Evolutionary conservation across 345 rosid genomes (phyloP).

Genomic region (Triadica sebifera): DNA sequence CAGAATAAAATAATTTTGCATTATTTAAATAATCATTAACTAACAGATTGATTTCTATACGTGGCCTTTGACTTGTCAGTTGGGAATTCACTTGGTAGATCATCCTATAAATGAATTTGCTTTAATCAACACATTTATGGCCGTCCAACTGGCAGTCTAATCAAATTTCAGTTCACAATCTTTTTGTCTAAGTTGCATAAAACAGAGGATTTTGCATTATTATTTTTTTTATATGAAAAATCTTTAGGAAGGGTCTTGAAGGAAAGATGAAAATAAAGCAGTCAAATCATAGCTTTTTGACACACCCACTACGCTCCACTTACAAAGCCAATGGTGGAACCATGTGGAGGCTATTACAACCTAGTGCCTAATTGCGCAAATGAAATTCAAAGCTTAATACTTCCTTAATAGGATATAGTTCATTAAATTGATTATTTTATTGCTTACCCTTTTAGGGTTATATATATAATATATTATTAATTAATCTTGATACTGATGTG

Average conservation of each 20-base stretch:
- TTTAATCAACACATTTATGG: neutral
- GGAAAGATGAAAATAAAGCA: neutral
- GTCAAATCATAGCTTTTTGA: slow-evolving; percentile 8
- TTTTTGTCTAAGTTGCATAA: neutral
- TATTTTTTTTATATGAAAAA: neutral
- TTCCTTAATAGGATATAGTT: neutral
- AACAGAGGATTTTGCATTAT: neutral
- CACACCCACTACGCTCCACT: neutral
- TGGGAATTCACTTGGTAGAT: slow-evolving; percentile 20
- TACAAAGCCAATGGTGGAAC: neutral
- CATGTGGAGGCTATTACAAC: neutral
- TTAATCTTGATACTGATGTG: no score
- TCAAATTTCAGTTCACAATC: neutral
- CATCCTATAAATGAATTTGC: neutral
- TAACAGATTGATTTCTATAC: slow-evolving; percentile 16
- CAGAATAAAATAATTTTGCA: neutral
- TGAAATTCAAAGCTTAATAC: slow-evolving; percentile 1
- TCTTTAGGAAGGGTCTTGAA: neutral
- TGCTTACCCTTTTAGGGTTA: neutral
- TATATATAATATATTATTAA: no score
- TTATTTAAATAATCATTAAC: slow-evolving; percentile 11
- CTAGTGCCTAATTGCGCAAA: neutral
- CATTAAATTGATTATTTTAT: neutral
- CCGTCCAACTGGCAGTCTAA: neutral
- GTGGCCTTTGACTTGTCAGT: slow-evolving; percentile 9